Conservation (phyloP, 805 yeast species). For the Candida succiphila region DNA sequence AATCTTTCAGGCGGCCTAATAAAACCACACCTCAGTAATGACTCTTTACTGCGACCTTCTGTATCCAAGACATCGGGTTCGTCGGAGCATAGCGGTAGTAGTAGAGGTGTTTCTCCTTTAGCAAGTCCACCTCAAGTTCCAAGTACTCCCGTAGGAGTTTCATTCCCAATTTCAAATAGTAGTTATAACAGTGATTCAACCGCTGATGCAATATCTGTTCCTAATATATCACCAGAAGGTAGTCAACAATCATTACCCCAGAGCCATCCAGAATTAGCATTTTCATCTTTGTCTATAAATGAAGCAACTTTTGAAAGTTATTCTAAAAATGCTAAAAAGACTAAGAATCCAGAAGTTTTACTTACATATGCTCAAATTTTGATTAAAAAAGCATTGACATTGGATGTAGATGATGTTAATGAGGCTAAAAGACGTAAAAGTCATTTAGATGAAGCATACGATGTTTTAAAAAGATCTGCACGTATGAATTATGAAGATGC, state of each 20-base stretch:
- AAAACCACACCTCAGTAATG: not conserved
- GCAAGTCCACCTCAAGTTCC: not conserved
- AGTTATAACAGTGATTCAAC: too few species aligned
- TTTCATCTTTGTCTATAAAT: not conserved
- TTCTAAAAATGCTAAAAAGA: conserved; percentile 73
- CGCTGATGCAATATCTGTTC: too few species aligned
- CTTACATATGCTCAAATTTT: conserved; percentile 83
- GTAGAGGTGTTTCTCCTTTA: too few species aligned
- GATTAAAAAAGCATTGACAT: conserved; percentile 26
- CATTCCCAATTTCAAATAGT: not conserved
- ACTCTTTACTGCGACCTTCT: too few species aligned
- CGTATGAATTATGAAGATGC: conserved; percentile 84
- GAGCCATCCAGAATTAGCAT: not conserved
- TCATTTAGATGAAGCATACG: conserved; percentile 68
- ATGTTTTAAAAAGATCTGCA: conserved; percentile 57
- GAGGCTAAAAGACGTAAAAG: conserved; percentile 34
- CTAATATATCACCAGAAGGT: too few species aligned
- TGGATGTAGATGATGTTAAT: conserved; percentile 7
- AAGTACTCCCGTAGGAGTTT: not conserved
- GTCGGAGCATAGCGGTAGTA: too few species aligned
- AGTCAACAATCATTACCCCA: not conserved
- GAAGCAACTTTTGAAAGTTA: conserved; percentile 54
- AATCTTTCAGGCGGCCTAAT: not conserved
- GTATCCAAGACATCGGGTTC: too few species aligned
- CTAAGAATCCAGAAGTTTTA: conserved; percentile 78